Base-by-base conservation (phyloP, 1,139 yeast species). In the Scheffersomyces cryptocercus region DNA sequence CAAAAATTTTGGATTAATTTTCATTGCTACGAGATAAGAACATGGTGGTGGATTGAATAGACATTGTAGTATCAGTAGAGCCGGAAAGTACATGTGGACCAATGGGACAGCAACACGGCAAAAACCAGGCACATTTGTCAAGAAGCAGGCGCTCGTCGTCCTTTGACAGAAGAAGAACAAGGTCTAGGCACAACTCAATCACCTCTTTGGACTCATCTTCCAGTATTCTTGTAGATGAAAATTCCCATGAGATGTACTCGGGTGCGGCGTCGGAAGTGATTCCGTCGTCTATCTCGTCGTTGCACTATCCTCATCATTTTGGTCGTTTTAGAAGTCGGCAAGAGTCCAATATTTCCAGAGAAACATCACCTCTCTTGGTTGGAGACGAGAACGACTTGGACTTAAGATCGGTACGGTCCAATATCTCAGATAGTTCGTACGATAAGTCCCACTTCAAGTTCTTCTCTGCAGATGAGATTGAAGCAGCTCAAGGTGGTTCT, bases 181-280 rank as follows among this genome's bases (percentile, higher is more conserved):
- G 64, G n/a, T 57, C 69, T 2, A 66, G 77, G 41, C 65, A 63
- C 39, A 73, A 68, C 38, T 76, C 83, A 0, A 61, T 75, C 12
- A 53, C 68, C 1, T 76, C 82, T 0, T 49, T 64, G 26, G 71
- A 62, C 36, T 68, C 77, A 4, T 49, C 65, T 10, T 41, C 49
- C 3, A 54, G 63, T 38, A 64, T 61, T 39, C 55, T 66, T 36
- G 56, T 64, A 24, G 82, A 79, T 42, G 81, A 73, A 16, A 78
- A 79, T 53, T 78, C 69, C 49, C 67, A 77, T 37, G 97, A 91
- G 62, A 84, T 89, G 69, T 91, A 79, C 65, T 85, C 95, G 4
- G 98, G 98, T 34, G 97, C 96, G 0, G 88, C 89, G 0, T 82
- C 91, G 5, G 96, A 88, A 55, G 81, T 88, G 33, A 84, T 91